Evolutionary conservation across 768 basidiomycete species (phyloP).

Genomic region (Cystofilobasidium macerans): DNA sequence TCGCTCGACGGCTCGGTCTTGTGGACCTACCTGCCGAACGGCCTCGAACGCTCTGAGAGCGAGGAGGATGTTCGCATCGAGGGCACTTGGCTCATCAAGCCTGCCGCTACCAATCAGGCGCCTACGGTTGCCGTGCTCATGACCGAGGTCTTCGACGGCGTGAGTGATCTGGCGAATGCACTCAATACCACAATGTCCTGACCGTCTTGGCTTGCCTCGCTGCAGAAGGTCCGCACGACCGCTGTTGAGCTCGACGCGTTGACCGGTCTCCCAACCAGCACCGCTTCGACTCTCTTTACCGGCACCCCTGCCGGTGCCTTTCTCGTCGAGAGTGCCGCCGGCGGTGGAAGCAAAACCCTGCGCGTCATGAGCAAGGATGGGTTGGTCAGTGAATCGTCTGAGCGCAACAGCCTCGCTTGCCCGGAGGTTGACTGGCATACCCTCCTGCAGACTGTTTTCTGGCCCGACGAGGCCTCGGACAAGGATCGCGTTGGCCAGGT

Average conservation of each 20-base stretch:
- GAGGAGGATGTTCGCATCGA: constrained; percentile 30
- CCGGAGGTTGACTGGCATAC: neutral
- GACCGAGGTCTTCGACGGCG: neutral
- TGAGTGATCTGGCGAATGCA: too few relatives aligned
- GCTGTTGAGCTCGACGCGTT: constrained; percentile 36
- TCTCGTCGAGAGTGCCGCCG: constrained; percentile 30
- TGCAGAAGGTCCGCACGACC: constrained; percentile 27
- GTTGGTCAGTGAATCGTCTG: constrained; percentile 31
- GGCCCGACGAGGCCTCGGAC: constrained; percentile 28
- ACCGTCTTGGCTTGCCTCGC: neutral
- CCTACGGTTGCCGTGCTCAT: neutral
- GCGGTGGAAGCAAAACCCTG: constrained; percentile 29
- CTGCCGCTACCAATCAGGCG: constrained; percentile 32
- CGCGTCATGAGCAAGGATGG: constrained; percentile 30
- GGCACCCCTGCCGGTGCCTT: constrained; percentile 31
- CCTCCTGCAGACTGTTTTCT: constrained; percentile 32
- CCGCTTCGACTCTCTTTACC: constrained; percentile 28
- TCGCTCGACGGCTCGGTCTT: constrained; percentile 62
- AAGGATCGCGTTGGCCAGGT: neutral
- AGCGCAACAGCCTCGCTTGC: too few relatives aligned
- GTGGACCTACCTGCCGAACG: constrained; percentile 45
- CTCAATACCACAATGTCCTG: too few relatives aligned
- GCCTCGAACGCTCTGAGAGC: neutral
- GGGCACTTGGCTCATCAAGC: constrained; percentile 34
- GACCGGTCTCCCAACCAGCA: constrained; percentile 31